A percentile compares a stretch with the other conserved stretches of the same genome.
Conservation (phyloP, 768 basidiomycete species). For the Boletus rubroflammeus region DNA sequence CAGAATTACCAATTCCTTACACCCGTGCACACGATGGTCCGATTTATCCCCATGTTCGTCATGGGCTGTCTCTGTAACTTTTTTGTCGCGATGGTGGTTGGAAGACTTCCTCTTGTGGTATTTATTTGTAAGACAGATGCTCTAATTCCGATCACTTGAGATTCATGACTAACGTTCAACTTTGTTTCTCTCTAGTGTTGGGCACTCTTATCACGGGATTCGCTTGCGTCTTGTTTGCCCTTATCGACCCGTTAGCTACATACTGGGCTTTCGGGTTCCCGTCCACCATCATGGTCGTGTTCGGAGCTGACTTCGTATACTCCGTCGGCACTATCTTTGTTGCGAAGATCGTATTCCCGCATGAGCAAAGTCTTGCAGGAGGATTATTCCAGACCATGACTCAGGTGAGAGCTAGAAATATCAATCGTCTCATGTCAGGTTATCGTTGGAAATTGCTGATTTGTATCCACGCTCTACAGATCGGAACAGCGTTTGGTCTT, state of each 20-base stretch:
- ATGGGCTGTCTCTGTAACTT: conserved; percentile 63
- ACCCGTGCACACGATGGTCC: conserved; percentile 59
- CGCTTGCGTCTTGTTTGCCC: conserved; percentile 64
- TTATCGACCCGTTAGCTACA: conserved; percentile 51
- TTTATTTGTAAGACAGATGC: conserved; percentile 47
- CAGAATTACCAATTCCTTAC: conserved; percentile 56
- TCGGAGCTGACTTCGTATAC: conserved; percentile 78
- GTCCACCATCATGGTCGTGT: conserved; percentile 56
- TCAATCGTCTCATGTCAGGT: background rate
- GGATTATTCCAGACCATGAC: conserved; percentile 79
- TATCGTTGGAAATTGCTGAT: background rate
- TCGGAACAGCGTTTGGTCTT: conserved; percentile 68
- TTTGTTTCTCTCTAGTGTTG: conserved; percentile 28
- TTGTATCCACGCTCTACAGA: conserved; percentile 29
- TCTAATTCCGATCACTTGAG: too few species aligned
- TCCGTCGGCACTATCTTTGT: conserved; percentile 71
- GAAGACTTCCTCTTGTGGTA: conserved; percentile 50
- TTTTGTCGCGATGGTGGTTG: conserved; percentile 57
- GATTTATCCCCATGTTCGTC: conserved; percentile 69
- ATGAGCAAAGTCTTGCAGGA: conserved; percentile 75
- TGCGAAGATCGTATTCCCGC: conserved; percentile 58
- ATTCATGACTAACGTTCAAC: background rate
- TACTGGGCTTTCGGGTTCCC: conserved; percentile 82
- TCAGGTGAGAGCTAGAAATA: conserved; percentile 40
- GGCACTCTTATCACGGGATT: conserved; percentile 58